Evolutionary conservation across 164 flowering plant species (phyloP).

Genomic region (Stephania japonica): DNA sequence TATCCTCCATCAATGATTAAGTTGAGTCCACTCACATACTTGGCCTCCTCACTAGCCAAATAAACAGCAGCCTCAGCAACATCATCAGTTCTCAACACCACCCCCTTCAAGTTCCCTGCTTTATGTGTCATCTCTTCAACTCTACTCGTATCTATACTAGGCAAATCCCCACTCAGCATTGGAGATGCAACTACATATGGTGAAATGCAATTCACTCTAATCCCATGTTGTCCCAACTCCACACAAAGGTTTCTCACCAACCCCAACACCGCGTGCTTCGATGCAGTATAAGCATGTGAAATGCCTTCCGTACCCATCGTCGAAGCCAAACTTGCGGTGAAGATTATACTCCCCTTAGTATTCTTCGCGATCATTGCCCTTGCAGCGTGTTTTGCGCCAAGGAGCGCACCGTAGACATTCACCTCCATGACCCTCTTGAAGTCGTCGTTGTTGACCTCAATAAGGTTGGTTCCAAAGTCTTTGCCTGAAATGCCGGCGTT

Average conservation of each 20-base stretch:
- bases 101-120: conserved; percentile 16
- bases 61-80: conserved; percentile 18
- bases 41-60: conserved; percentile 10
- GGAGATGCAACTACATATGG: conserved; percentile 27
- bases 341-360: conserved; percentile 24
- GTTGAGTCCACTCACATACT: conserved; percentile 8
- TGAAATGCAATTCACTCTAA: conserved; percentile 46
- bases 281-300: conserved; percentile 25
- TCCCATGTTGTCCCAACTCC: conserved; percentile 42
- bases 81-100: conserved; percentile 6
- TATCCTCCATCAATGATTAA: conserved; percentile 4
- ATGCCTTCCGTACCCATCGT: not conserved
- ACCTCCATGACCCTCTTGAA: conserved; percentile 12
- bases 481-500: conserved; percentile 19
- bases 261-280: conserved; percentile 34
- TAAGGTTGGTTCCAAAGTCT: not conserved
- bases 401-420: conserved; percentile 17
- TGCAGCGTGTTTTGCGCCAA: conserved; percentile 39
- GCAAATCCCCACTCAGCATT: not conserved
- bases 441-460: not conserved
- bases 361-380: conserved; percentile 31
- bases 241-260: conserved; percentile 29
- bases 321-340: conserved; percentile 27
- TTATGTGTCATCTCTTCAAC: conserved; percentile 5
- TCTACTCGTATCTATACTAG: not conserved